These are phyloP conservation scores for Teratosphaeria nubilosa DNA, from an alignment of 2,329 filamentous ascomycete genomes.

Conservation along the genomic window DNA sequence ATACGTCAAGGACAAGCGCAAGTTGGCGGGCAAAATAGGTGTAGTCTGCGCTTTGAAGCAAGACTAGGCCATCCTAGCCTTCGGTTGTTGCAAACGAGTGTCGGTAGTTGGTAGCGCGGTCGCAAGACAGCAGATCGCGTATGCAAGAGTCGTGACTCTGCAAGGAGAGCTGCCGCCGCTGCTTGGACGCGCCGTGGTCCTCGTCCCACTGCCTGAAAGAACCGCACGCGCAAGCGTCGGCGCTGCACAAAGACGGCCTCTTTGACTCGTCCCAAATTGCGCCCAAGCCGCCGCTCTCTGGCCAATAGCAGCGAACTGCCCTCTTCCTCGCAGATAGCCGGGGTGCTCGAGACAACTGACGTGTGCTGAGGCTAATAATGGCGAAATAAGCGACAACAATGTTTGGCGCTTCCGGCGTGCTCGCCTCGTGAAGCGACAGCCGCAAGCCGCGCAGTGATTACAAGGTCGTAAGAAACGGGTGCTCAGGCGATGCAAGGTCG, in stretches of 20 bases:
- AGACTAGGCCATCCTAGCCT: constrained; percentile 19
- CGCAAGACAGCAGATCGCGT: neutral
- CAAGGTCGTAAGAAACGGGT: neutral
- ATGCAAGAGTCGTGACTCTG: neutral
- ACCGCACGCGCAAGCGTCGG: neutral
- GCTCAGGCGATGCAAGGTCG: neutral
- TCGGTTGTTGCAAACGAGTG: constrained; percentile 17
- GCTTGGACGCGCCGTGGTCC: neutral
- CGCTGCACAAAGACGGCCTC: neutral
- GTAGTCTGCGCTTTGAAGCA: constrained; percentile 4
- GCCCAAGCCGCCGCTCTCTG: neutral
- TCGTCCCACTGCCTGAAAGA: neutral
- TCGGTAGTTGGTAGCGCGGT: constrained; percentile 19
- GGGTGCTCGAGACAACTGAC: neutral
- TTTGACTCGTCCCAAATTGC: neutral
- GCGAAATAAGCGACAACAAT: neutral
- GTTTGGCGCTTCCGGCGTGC: neutral
- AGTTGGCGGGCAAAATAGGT: constrained; percentile 10
- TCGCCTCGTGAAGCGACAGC: neutral
- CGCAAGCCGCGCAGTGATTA: neutral
- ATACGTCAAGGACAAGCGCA: constrained; percentile 21
- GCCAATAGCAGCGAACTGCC: neutral
- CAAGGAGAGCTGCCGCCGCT: neutral
- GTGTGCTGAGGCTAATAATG: neutral
- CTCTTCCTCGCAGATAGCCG: neutral